These are phyloP conservation scores for Phialophora chinensis DNA, from an alignment of 2,329 filamentous ascomycete species.

Conservation along the genomic window DNA sequence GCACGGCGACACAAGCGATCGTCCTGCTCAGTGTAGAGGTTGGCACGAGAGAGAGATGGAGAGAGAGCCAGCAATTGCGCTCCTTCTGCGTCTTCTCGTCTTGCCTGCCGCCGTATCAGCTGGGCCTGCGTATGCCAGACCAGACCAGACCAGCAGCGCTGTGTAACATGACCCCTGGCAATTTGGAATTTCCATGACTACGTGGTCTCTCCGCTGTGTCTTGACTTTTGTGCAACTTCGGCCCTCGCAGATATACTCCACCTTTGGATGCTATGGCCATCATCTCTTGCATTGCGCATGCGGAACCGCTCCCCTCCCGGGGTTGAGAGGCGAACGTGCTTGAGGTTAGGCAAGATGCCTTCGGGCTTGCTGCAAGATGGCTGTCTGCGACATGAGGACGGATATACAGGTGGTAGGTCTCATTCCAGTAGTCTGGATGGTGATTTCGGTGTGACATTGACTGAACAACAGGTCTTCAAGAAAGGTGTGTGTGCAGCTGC, in stretches of 20 bases:
- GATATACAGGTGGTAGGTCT: background rate
- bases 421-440: constrained; percentile 17
- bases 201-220: constrained; percentile 21
- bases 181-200: constrained; percentile 35
- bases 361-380: constrained; percentile 10
- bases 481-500: background rate
- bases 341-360: background rate
- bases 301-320: constrained; percentile 14
- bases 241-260: constrained; percentile 8
- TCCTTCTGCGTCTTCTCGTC: background rate
- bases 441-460: constrained; percentile 8
- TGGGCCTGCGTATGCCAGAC: constrained; percentile 1
- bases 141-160: constrained; percentile 15
- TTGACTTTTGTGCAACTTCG: constrained; percentile 13
- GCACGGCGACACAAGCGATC: background rate
- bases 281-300: background rate
- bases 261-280: background rate
- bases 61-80: background rate
- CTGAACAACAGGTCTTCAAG: background rate
- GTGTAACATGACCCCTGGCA: constrained; percentile 28
- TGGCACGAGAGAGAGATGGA: background rate
- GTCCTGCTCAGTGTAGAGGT: background rate
- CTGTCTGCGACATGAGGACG: constrained; percentile 15
- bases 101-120: background rate
- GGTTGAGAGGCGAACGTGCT: constrained; percentile 8